Conservation (phyloP, 805 yeast species). For the Priceomyces medius region DNA sequence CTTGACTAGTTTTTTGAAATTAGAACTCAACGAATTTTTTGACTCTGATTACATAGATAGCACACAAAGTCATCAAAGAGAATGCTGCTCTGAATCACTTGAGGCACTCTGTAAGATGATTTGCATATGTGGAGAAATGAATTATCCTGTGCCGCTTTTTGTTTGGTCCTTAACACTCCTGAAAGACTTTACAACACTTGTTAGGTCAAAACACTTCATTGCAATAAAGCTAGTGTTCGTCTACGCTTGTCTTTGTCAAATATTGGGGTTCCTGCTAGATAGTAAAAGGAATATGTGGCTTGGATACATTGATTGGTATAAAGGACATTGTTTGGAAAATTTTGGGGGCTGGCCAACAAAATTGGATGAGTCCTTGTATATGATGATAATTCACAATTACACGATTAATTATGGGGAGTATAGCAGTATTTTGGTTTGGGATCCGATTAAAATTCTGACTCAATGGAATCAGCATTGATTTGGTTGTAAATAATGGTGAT, state of each 20-base stretch:
- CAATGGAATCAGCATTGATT: too few species aligned
- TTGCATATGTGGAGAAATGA: conserved; percentile 10
- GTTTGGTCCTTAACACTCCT: conserved; percentile 22
- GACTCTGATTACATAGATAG: conserved; percentile 2
- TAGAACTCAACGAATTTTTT: conserved; percentile 5
- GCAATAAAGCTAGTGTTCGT: conserved; percentile 26
- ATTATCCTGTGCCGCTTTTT: conserved; percentile 33
- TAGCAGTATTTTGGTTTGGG: not conserved
- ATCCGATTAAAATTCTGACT: not conserved
- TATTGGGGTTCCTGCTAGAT: conserved; percentile 21
- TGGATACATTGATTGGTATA: conserved; percentile 21
- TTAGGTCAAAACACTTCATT: conserved; percentile 19
- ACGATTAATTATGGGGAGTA: not conserved
- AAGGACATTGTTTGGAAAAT: conserved; percentile 9
- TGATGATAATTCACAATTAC: not conserved
- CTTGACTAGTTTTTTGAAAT: conserved; percentile 1
- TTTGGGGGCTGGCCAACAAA: conserved; percentile 14
- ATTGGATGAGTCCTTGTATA: conserved; percentile 13
- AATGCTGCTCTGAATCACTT: conserved; percentile 8
- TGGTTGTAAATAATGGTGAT: too few species aligned
- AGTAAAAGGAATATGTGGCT: conserved; percentile 26
- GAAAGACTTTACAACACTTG: conserved; percentile 16
- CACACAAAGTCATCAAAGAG: conserved; percentile 3
- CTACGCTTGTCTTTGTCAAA: conserved; percentile 18
- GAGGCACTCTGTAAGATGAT: conserved; percentile 14